Evolutionary conservation across 345 rosid species (phyloP).

Genomic region (Syzygium grande): DNA sequence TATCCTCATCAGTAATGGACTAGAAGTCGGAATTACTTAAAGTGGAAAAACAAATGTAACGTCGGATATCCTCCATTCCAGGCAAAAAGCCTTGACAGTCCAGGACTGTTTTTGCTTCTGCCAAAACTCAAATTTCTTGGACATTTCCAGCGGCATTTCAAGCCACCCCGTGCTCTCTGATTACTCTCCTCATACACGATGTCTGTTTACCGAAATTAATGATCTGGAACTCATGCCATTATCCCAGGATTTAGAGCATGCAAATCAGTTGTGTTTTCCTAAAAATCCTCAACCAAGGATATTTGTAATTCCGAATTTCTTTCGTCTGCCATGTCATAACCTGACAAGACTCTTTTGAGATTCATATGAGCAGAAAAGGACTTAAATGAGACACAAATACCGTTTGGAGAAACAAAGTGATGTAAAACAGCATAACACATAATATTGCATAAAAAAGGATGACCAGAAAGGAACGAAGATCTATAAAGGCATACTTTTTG

Average conservation of each 20-base stretch:
- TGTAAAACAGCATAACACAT: not conserved
- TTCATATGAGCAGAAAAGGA: not conserved
- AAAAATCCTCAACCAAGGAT: not conserved
- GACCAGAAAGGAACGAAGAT: not conserved
- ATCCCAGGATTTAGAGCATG: not conserved
- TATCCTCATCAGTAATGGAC: not conserved
- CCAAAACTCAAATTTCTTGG: not conserved
- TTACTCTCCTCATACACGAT: not conserved
- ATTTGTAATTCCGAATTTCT: not conserved
- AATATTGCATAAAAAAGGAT: not conserved
- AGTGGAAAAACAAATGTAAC: not conserved
- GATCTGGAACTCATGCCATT: not conserved
- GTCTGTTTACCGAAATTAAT: not conserved
- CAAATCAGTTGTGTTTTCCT: not conserved
- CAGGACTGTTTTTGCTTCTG: not conserved
- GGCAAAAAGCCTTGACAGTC: not conserved
- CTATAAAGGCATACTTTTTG: constrained; percentile 35
- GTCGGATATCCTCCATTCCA: not conserved
- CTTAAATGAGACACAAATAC: not conserved
- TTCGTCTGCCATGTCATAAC: not conserved
- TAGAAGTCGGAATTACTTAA: not conserved
- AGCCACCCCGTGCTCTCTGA: not conserved
- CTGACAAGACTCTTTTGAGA: not conserved
- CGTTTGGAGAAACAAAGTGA: not conserved
- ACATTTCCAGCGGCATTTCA: not conserved